These are phyloP conservation scores for Penicillium pancosmium DNA, from an alignment of 495 filamentous ascomycete genomes.

Conservation along the genomic window DNA sequence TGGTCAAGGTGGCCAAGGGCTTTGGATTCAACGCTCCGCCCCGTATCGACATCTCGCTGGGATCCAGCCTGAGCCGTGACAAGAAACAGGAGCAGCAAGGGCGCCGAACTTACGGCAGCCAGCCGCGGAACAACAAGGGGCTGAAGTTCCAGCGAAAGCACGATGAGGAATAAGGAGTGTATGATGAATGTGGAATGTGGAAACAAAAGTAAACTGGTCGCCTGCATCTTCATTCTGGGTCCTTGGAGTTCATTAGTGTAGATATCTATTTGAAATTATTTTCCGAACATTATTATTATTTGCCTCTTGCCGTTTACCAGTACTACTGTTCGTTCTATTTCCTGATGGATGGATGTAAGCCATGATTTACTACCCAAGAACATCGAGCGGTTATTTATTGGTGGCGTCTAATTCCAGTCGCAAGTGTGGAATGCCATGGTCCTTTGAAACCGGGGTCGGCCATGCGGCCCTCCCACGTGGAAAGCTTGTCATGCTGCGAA, in stretches of 20 bases:
- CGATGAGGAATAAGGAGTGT: slow-evolving; percentile 23
- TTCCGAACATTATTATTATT: slow-evolving; percentile 3
- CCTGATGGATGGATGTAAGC: too few relatives aligned
- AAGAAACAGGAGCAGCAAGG: slow-evolving; percentile 76
- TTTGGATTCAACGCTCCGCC: slow-evolving; percentile 93
- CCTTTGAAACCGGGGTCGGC: not conserved
- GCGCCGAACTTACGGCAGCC: slow-evolving; percentile 80
- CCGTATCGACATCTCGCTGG: slow-evolving; percentile 84
- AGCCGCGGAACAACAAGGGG: slow-evolving; percentile 51
- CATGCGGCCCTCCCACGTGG: not conserved
- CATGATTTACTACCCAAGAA: too few relatives aligned
- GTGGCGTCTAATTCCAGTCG: not conserved
- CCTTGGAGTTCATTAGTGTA: slow-evolving; percentile 33
- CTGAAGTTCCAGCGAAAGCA: slow-evolving; percentile 52
- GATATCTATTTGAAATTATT: slow-evolving; percentile 34
- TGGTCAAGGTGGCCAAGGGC: slow-evolving; percentile 89
- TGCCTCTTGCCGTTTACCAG: not conserved
- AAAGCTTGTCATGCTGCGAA: slow-evolving; percentile 2
- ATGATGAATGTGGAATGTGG: slow-evolving; percentile 19
- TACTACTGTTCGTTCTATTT: not conserved
- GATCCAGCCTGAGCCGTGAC: slow-evolving; percentile 82
- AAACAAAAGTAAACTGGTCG: slow-evolving; percentile 26
- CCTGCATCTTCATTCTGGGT: slow-evolving; percentile 31
- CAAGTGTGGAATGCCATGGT: slow-evolving; percentile 1
- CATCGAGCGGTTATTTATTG: too few relatives aligned